These are phyloP conservation scores for Venturiaceae sp. DNA, from an alignment of 2,329 filamentous ascomycete species.

Conservation along the genomic window DNA sequence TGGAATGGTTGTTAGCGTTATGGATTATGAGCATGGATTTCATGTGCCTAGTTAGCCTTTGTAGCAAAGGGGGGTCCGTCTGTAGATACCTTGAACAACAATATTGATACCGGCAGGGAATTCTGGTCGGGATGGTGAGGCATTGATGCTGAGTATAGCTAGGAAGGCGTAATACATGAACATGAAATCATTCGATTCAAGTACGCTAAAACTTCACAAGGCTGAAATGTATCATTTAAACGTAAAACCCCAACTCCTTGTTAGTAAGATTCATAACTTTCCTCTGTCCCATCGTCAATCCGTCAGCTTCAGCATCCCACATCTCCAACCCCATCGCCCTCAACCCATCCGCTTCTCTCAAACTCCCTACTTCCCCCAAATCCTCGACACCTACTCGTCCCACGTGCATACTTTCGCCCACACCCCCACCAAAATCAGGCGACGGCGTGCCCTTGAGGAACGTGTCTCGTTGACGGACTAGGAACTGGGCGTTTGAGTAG, in stretches of 20 bases:
- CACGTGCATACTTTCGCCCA: conserved; percentile 48
- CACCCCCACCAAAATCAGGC: conserved; percentile 46
- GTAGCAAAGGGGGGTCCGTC: no score
- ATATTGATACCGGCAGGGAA: no score
- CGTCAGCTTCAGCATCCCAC: conserved; percentile 38
- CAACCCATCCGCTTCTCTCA: conserved; percentile 37
- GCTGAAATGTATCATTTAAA: no score
- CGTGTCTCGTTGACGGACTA: conserved; percentile 54
- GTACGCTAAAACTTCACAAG: no score
- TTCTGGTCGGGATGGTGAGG: no score
- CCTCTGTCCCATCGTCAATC: conserved; percentile 41
- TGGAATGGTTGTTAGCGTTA: neutral
- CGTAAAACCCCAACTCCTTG: conserved; percentile 32
- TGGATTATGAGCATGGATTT: no score
- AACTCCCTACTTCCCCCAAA: conserved; percentile 16
- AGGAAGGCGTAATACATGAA: no score
- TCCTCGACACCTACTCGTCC: conserved; percentile 30
- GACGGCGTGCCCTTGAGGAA: conserved; percentile 51
- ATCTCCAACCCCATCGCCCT: conserved; percentile 44
- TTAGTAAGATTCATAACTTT: conserved; percentile 43
- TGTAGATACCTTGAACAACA: no score
- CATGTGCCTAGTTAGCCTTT: no score
- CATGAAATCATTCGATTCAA: no score
- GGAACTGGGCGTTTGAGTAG: conserved; percentile 51
- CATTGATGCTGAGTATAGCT: no score